Evolutionary conservation across 257 asterid genomes (phyloP).

Genomic region (Plantago elongata): DNA sequence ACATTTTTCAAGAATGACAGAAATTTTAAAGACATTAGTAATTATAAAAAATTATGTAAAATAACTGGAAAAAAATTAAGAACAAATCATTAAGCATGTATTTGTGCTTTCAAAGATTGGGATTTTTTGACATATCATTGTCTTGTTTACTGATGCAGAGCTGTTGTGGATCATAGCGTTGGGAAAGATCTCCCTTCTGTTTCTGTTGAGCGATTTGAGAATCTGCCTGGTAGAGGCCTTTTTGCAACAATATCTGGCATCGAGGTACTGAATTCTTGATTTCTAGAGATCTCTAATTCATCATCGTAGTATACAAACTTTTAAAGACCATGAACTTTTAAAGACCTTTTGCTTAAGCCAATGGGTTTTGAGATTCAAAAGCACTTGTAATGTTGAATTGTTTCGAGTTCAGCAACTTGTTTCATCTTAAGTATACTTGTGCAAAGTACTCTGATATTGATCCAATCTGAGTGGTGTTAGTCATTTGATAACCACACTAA

Average conservation of each 20-base stretch:
- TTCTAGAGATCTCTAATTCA: conserved; percentile 1
- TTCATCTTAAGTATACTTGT: too few relatives aligned
- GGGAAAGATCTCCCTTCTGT: conserved; percentile 94
- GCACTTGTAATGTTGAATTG: too few relatives aligned
- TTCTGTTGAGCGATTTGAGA: conserved; percentile 84
- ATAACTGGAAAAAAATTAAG: too few relatives aligned
- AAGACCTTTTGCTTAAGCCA: neutral
- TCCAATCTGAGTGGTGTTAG: conserved; percentile 6
- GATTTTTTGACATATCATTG: neutral
- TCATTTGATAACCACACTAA: conserved; percentile 4
- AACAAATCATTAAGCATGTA: too few relatives aligned
- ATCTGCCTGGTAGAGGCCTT: conserved; percentile 94
- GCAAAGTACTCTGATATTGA: neutral
- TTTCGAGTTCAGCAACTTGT: too few relatives aligned
- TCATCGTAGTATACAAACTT: conserved; percentile 10
- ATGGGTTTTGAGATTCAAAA: too few relatives aligned
- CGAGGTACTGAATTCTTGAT: conserved; percentile 50
- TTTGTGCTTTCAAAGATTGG: neutral
- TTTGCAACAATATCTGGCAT: conserved; percentile 73
- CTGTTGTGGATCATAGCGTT: conserved; percentile 86
- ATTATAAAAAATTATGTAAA: too few relatives aligned
- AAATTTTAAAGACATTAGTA: too few relatives aligned
- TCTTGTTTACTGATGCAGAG: conserved; percentile 49
- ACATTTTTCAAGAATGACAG: too few relatives aligned
- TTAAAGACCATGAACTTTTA: conserved; percentile 2